Conservation (phyloP, 805 yeast genomes). For the Metschnikowia gelsemii region DNA sequence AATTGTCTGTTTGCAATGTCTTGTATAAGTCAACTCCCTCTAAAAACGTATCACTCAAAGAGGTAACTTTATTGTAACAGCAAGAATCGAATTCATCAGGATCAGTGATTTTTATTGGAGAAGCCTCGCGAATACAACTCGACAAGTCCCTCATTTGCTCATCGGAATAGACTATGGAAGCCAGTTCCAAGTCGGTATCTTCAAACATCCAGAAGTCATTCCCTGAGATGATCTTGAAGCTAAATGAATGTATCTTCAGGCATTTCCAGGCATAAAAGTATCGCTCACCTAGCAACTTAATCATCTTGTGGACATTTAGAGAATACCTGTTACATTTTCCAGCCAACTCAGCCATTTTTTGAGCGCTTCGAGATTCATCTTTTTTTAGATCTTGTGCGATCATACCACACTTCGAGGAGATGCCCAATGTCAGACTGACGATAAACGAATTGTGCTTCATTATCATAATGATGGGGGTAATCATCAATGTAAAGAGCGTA, state of each 20-base stretch:
- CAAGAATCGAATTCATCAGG: constrained; percentile 1
- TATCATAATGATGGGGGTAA: constrained; percentile 15
- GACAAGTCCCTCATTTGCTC: constrained; percentile 14
- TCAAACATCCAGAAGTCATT: constrained; percentile 11
- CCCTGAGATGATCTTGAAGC: constrained; percentile 5
- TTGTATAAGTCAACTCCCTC: constrained; percentile 17
- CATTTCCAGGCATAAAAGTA: constrained; percentile 21
- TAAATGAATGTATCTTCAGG: constrained; percentile 14
- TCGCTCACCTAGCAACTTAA: constrained; percentile 18
- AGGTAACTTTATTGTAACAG: constrained; percentile 13
- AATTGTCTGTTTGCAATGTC: constrained; percentile 21
- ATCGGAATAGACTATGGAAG: constrained; percentile 12
- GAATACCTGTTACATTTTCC: neutral
- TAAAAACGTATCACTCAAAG: constrained; percentile 14
- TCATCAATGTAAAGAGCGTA: constrained; percentile 11
- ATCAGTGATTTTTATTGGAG: constrained; percentile 7
- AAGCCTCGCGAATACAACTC: constrained; percentile 9
- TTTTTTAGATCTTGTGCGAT: constrained; percentile 2
- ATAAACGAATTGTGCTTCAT: constrained; percentile 13
- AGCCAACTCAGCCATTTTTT: constrained; percentile 7
- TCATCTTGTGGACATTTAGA: neutral
- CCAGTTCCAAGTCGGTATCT: constrained; percentile 5
- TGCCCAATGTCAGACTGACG: constrained; percentile 14
- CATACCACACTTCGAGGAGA: constrained; percentile 14
- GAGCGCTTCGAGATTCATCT: constrained; percentile 2